Evolutionary conservation across 169 alveolate genomes (phyloP), one percentile per base, ranked within the genome.

Genomic region (Theileria annulata): DNA sequence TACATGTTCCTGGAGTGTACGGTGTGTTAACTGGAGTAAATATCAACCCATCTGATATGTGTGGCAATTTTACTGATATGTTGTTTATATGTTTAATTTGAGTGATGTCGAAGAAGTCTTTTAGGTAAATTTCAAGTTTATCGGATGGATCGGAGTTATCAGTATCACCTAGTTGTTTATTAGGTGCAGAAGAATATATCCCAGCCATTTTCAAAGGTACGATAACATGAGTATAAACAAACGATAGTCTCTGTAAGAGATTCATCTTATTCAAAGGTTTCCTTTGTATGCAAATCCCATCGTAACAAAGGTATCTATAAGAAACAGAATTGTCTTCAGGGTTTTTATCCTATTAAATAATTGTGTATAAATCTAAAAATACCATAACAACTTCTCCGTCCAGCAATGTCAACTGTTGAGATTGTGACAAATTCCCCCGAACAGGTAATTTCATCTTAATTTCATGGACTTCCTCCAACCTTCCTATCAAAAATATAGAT

Each of bases 1-100:
- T 84, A 75, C 97, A 95, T n/a, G 99, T 96, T 25, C 99, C 99
- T 8, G 99, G 97, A 48, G 90, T 71, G 75, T 97, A 97, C 8
- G 98, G 97, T 56, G 93, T 91, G 30, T 85, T 56, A 58, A 95
- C 96, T 12, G 96, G 96, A 0, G 99, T 97, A 69, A 96, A 96
- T 23, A 97, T 96, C 25, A 97, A 87, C 12, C 99, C 99, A 86
- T 97, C 99, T 66, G 96, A 88, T 21, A 89, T 84, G 79, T 97
- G 99, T 0, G 98, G 98, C 15, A 97, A 88, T 66, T 91, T 89
- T n/a, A 92, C 91, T 15, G 97, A 87, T 19, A 95, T 71, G 28
- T 93, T 71, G 60, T 86, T 88, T 21, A 97, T 82, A 28, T 84
- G 91, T 9, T 76, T 77, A 19, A 96, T 91, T 35, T 96, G 95